Evolutionary conservation across 352 stramenopile genomes (phyloP).

Genomic region (Blastocystis sp.): DNA sequence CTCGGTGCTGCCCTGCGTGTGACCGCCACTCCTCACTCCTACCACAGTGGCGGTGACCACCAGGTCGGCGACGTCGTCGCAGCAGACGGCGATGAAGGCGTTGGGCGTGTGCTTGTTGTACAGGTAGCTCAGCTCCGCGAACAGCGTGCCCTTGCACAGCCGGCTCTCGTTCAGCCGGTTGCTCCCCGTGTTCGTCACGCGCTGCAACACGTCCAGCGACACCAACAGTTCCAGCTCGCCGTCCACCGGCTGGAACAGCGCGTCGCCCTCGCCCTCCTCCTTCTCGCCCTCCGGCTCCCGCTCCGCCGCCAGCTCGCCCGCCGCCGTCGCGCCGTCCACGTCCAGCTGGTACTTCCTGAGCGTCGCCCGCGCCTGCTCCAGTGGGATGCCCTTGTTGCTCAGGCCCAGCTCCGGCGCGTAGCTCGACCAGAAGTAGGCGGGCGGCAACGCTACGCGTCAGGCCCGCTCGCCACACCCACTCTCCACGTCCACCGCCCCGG

Average conservation of each 20-base stretch:
- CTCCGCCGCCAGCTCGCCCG: not conserved
- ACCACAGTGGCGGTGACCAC: conserved; percentile 44
- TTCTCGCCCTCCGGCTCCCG: not conserved
- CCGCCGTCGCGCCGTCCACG: not conserved
- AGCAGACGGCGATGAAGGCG: conserved; percentile 1
- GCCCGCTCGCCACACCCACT: not conserved
- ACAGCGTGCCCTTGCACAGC: conserved; percentile 51
- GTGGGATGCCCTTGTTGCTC: conserved; percentile 50
- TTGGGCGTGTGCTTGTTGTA: conserved; percentile 37
- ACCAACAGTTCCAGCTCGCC: conserved; percentile 37
- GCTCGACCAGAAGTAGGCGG: conserved; percentile 39
- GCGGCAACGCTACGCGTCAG: conserved; percentile 15
- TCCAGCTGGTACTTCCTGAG: conserved; percentile 8
- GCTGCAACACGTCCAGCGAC: conserved; percentile 40
- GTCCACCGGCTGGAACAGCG: conserved; percentile 43
- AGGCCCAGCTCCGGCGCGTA: conserved; percentile 44
- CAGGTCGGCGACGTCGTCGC: conserved; percentile 9
- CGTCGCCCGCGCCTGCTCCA: conserved; percentile 27
- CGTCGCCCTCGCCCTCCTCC: conserved; percentile 40
- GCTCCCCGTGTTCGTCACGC: not conserved
- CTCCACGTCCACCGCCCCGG: not conserved
- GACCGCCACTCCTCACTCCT: not conserved
- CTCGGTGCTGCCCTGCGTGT: not conserved
- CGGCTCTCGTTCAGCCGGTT: conserved; percentile 59
- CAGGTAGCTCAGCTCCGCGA: conserved; percentile 24